Evolutionary conservation across 208 protist species (phyloP), one percentile per base, ranked within the genome.

Genomic region (Trypanosoma scelopori): DNA sequence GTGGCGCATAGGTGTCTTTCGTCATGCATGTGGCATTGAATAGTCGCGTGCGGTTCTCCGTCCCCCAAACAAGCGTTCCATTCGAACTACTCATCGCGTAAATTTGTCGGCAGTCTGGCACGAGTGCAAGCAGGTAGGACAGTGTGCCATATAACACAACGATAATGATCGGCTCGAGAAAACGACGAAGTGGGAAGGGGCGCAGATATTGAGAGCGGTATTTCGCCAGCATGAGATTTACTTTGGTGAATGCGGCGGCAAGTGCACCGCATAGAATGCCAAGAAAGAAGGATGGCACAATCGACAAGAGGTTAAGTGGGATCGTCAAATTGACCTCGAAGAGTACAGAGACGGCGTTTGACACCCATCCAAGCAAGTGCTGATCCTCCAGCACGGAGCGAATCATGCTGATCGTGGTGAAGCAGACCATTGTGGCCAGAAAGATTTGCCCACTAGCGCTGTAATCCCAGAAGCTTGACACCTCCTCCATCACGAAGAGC

Each of bases 401-500:
- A 72, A 94, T 82, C 20, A 94, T 87, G 39, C 78, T 86, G 65
- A 79, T 86, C 32, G 90, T 76, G 39, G 87, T 88, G 66, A 92
- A 94, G 69, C 81, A 89, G 43, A 94, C 76, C 82, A 98, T 97
- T 39, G 84, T 88, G 56, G 90, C 86, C 52, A 98, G 85, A 79
- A 98, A 98, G 35, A 97, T 97, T 70, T 95, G 89, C 39, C 89
- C 95, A 43, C 88, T 97, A 45, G 94, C 78, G 63, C 76, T 89
- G 55, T 86, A 80, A 41, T 95, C 87, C 92, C 92, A 98, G 76
- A 97, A 93, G 41, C 89, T 92, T 53, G 87, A 81, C 46, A 94
- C 86, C 74, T 98, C 96, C 70, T 99, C 97, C 75, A 98, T 89
- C 23, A 95, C 87, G 69, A 99, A 99, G n/a, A 99, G 84, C 28